A percentile compares a stretch with the other conserved stretches of the same genome.
These are phyloP conservation scores for Yarrowia sp. DNA, from an alignment of 805 yeast genomes.

Conservation along the genomic window DNA sequence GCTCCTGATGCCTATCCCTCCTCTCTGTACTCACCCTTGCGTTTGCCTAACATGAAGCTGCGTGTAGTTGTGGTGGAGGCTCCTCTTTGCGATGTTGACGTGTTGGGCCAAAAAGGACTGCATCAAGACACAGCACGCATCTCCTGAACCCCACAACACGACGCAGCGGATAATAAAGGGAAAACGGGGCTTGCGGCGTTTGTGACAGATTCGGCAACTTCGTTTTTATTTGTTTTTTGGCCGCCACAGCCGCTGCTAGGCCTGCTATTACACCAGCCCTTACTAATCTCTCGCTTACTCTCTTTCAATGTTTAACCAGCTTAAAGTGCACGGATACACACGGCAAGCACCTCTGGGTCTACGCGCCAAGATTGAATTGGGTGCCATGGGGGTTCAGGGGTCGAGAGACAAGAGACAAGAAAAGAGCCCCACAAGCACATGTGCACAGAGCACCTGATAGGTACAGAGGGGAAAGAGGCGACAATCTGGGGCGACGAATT, in stretches of 20 bases:
- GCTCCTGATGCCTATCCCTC: no score
- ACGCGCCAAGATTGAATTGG: conserved; percentile 31
- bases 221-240: no score
- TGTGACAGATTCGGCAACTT: no score
- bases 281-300: conserved; percentile 3
- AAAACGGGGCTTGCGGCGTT: no score
- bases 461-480: no score
- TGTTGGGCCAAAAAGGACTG: conserved; percentile 36
- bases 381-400: conserved; percentile 23
- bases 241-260: no score
- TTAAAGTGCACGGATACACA: conserved; percentile 34
- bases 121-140: conserved; percentile 35
- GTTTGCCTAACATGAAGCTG: conserved; percentile 37
- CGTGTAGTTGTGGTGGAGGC: conserved; percentile 16
- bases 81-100: conserved; percentile 32
- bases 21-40: conserved; percentile 27
- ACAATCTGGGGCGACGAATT: no score
- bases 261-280: no score
- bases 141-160: conserved; percentile 35
- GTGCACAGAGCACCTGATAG: no score
- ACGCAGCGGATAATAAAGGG: conserved; percentile 1
- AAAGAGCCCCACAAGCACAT: conserved; percentile 6
- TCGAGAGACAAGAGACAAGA: no score
- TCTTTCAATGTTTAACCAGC: conserved; percentile 14
- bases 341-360: conserved; percentile 22